phyloP scores from a whole-genome alignment of 768 basidiomycete genomes.

The Lactarius tabidus region DNA sequence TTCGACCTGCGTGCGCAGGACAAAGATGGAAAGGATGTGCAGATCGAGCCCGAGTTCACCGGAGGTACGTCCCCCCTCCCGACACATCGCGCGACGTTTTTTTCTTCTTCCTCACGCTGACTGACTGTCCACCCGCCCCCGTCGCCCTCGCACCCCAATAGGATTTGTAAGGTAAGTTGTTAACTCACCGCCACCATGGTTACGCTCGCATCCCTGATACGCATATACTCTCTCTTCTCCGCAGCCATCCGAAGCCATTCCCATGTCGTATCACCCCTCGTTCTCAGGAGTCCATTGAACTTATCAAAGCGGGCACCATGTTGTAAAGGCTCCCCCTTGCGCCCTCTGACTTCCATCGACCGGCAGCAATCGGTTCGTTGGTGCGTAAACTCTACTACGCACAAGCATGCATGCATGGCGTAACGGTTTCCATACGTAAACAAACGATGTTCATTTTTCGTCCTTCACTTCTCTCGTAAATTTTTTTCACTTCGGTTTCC shows the following conservation, averaged over 20 bases:
- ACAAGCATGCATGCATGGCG: neutral
- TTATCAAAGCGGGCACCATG: constrained; percentile 13
- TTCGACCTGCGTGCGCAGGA: constrained; percentile 22
- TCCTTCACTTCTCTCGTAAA: neutral
- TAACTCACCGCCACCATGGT: neutral
- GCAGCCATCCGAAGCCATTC: constrained; percentile 24
- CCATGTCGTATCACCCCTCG: constrained; percentile 19
- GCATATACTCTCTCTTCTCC: neutral
- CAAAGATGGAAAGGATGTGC: constrained; percentile 18
- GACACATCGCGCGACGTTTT: neutral
- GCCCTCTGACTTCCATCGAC: too few relatives aligned
- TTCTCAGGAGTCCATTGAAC: constrained; percentile 15
- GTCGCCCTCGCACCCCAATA: neutral
- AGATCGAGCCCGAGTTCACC: constrained; percentile 20
- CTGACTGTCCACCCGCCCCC: neutral
- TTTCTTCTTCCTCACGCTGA: neutral
- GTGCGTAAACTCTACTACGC: neutral
- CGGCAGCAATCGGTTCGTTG: neutral
- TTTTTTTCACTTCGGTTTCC: neutral
- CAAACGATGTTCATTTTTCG: neutral
- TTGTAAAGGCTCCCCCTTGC: constrained; percentile 2
- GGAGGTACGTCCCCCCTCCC: constrained; percentile 17
- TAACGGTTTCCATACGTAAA: neutral
- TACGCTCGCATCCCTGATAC: neutral
- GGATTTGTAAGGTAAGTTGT: constrained; percentile 20